These are phyloP conservation scores for Triadica sebifera DNA, from an alignment of 345 rosid genomes.

Conservation along the genomic window DNA sequence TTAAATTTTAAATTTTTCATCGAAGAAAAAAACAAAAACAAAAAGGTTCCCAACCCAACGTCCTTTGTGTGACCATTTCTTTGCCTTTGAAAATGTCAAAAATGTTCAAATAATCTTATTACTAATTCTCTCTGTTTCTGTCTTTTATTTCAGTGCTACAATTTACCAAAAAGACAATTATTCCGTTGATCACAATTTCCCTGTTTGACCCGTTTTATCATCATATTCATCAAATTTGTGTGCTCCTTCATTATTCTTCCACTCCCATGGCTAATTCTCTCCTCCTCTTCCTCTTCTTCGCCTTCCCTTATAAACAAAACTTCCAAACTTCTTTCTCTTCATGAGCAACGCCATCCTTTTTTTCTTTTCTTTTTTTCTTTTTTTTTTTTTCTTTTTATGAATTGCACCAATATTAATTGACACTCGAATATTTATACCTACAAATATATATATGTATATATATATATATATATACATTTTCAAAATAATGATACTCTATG, in stretches of 20 bases:
- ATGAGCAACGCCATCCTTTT: constrained; percentile 4
- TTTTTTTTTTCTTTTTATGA: neutral
- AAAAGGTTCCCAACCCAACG: neutral
- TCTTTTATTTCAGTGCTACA: neutral
- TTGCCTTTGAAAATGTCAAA: constrained; percentile 32
- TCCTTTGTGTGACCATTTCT: constrained; percentile 16
- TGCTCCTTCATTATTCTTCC: neutral
- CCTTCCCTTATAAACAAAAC: neutral
- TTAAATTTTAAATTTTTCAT: neutral
- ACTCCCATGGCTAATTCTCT: neutral
- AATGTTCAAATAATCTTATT: neutral
- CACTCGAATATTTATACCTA: no score
- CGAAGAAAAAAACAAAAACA: neutral
- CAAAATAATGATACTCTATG: constrained; percentile 18
- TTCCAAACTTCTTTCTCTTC: neutral
- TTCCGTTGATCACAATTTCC: constrained; percentile 1
- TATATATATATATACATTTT: no score
- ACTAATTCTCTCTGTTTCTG: neutral
- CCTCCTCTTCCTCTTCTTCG: no score
- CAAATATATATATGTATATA: no score
- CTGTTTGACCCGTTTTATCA: constrained; percentile 18
- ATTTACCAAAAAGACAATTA: neutral
- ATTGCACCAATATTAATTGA: neutral
- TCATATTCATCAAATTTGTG: neutral
- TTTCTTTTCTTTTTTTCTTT: neutral